Evolutionary conservation across 768 basidiomycete species (phyloP).

Genomic region (Termitomyces sp.): DNA sequence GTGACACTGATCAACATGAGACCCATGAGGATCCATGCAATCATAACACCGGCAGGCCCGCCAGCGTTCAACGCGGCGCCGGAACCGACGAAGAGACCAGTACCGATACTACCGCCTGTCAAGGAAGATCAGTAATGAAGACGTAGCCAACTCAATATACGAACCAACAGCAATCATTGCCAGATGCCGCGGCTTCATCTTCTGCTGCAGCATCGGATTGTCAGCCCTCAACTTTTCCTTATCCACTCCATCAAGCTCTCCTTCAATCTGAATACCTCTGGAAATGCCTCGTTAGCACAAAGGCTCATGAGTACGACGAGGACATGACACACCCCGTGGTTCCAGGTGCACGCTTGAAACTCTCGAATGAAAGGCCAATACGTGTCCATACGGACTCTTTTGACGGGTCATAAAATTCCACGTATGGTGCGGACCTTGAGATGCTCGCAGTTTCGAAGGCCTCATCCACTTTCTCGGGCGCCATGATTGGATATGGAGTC

Average conservation of each 20-base stretch:
- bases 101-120: conserved; percentile 45
- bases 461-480: conserved; percentile 31
- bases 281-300: not conserved
- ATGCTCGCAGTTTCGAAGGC: conserved; percentile 29
- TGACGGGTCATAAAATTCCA: conserved; percentile 44
- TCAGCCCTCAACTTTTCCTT: conserved; percentile 34
- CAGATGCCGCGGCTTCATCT: conserved; percentile 46
- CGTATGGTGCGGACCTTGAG: conserved; percentile 23
- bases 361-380: conserved; percentile 37
- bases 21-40: conserved; percentile 44
- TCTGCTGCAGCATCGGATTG: conserved; percentile 43
- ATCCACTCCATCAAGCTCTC: conserved; percentile 29
- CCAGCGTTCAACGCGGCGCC: conserved; percentile 36
- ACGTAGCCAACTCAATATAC: conserved; percentile 12
- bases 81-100: conserved; percentile 47
- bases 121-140: not conserved
- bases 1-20: conserved; percentile 48
- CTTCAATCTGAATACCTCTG: conserved; percentile 37
- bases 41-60: conserved; percentile 42
- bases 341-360: conserved; percentile 46
- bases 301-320: not conserved
- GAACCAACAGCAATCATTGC: conserved; percentile 47
- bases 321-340: conserved; percentile 36
- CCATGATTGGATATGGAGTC: conserved; percentile 19
- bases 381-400: conserved; percentile 46